Percentiles rank a stretch among this genome's conserved stretches.
Conservation (phyloP, 768 basidiomycete genomes). For the Amanita molliuscula region DNA sequence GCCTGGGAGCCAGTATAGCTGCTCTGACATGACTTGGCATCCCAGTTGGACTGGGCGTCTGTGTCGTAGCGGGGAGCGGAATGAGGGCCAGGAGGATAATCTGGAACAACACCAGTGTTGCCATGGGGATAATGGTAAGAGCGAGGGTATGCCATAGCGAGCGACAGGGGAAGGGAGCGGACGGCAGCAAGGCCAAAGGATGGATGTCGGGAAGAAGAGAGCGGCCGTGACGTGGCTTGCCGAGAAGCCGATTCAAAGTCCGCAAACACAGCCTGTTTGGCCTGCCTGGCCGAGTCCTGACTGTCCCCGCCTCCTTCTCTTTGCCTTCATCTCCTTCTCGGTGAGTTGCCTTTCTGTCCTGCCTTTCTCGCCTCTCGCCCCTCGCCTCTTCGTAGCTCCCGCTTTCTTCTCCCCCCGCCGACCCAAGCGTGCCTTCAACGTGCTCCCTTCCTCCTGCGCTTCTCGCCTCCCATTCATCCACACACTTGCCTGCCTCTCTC, state of each 20-base stretch:
- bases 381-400: background rate
- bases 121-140: constrained; percentile 34
- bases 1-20: constrained; percentile 60
- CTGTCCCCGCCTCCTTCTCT: constrained; percentile 14
- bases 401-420: background rate
- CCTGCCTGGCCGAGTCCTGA: constrained; percentile 18
- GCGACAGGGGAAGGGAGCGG: constrained; percentile 12
- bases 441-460: constrained; percentile 10
- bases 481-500: constrained; percentile 20
- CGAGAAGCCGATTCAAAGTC: constrained; percentile 31
- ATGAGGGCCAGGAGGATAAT: constrained; percentile 22
- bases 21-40: constrained; percentile 49
- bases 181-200: constrained; percentile 12
- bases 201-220: background rate
- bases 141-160: constrained; percentile 43
- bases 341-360: background rate
- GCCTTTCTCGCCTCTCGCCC: no score
- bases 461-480: constrained; percentile 30
- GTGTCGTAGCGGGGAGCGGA: constrained; percentile 30
- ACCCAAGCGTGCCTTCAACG: background rate
- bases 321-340: background rate
- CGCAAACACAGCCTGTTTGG: constrained; percentile 36
- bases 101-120: constrained; percentile 21
- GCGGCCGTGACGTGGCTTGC: background rate
- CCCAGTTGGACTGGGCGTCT: constrained; percentile 31